Evolutionary conservation across 2,329 filamentous ascomycete genomes (phyloP), one percentile per base, ranked within the genome.

Genomic region (Raffaelea deltoideospora): DNA sequence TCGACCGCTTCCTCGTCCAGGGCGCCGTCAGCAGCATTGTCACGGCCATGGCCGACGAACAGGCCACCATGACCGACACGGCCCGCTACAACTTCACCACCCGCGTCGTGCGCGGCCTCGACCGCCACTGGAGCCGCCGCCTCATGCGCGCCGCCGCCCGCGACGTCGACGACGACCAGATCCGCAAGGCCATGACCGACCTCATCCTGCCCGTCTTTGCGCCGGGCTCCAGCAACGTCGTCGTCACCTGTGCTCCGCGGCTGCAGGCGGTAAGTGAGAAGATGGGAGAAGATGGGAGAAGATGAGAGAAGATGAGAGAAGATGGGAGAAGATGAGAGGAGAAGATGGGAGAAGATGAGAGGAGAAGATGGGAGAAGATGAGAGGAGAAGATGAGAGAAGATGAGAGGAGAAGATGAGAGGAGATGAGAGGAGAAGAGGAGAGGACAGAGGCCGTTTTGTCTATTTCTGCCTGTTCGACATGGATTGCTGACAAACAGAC

Each of bases 11-110:
- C 40, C 77, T 87, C 46, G 72, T 96, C 10, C 85, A 96, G 56
- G 87, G 85, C 6, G 86, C 88, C 5, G 82, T 98, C 41, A 90
- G 81, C 51, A 80, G 78, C 47, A 86, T 98, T 40, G 85, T 98
- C 24, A 77, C 87, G 42, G 69, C 67, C 35, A 81, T 92, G 51
- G 90, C 87, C 2, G 84, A 94, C 47, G 83, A 92, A 51, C 85
- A 95, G 56, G 70, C 80, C 3, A 95, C 83, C 1, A 83, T 93
- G 68, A 72, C 78, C 7, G 73, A 69, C 31, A 87, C 90, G 1
- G 90, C 87, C 1, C 71, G 79, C 50, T 76, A 81, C 47, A 88
- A 84, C 51, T 98, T 92, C 55, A 67, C 87, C 10, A 74, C 80
- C 41, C 74, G 83, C 39, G 87, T 93, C 6, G 70, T 96, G 34